A percentile compares a stretch with the other conserved stretches of the same genome.
These are phyloP conservation scores for Magnaporthiopsis rhizophila DNA, from an alignment of 2,329 filamentous ascomycete species.

Conservation along the genomic window DNA sequence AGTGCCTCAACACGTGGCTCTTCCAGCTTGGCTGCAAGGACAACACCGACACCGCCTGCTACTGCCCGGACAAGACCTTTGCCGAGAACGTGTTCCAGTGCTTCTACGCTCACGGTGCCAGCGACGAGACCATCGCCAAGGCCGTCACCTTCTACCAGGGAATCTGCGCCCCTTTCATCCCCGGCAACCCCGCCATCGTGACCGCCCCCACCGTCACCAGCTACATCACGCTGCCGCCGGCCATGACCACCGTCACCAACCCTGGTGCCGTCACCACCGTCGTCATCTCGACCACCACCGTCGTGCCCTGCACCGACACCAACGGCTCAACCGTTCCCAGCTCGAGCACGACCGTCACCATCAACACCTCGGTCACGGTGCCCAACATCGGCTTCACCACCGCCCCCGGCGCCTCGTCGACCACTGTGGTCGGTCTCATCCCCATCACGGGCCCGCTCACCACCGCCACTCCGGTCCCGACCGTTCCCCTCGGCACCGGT, in stretches of 20 bases:
- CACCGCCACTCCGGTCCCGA: slow-evolving; percentile 16
- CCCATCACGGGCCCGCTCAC: slow-evolving; percentile 28
- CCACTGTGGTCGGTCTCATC: slow-evolving; percentile 27
- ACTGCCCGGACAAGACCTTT: slow-evolving; percentile 73
- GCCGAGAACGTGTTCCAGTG: slow-evolving; percentile 75
- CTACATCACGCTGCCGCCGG: slow-evolving; percentile 46
- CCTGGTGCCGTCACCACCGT: slow-evolving; percentile 38
- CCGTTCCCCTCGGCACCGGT: slow-evolving; percentile 23
- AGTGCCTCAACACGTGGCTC: slow-evolving; percentile 89
- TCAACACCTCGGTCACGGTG: slow-evolving; percentile 41
- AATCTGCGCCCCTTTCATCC: slow-evolving; percentile 72
- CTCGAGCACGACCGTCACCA: slow-evolving; percentile 38
- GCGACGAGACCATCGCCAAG: slow-evolving; percentile 56
- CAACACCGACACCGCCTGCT: slow-evolving; percentile 78
- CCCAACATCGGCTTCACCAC: slow-evolving; percentile 45
- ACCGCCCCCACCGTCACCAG: slow-evolving; percentile 60
- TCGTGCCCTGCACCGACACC: slow-evolving; percentile 40
- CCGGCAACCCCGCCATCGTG: slow-evolving; percentile 75
- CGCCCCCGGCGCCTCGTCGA: slow-evolving; percentile 12
- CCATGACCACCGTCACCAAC: slow-evolving; percentile 26
- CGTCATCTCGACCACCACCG: slow-evolving; percentile 39
- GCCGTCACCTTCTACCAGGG: slow-evolving; percentile 83
- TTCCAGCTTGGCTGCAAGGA: slow-evolving; percentile 64
- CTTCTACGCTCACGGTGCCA: slow-evolving; percentile 66
- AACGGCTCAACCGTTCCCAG: slow-evolving; percentile 38